Evolutionary conservation across 768 basidiomycete species (phyloP), one percentile per base, ranked within the genome.

Genomic region (Rhodotorula paludigena): DNA sequence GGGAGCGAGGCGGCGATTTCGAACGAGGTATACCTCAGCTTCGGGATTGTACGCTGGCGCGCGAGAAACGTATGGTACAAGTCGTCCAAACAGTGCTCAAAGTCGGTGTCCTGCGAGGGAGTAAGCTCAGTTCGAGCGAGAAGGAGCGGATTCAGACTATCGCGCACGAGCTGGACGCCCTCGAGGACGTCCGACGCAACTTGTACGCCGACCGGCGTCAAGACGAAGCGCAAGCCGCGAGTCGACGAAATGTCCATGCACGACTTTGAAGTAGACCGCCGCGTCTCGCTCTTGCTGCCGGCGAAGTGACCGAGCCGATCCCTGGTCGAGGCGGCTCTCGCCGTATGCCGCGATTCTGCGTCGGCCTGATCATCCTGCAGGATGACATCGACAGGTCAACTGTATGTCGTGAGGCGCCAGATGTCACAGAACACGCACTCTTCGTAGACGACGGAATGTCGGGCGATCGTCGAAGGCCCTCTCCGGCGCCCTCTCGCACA

Each of bases 11-110:
- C 52, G 12, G 23, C 23, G 36, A 64, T 1, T 32, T 59, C 57
- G 63, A 62, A 30, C 5, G 38, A 21, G 41, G 9, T 20, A 35
- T 42, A 60, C 14, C 58, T 38, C 15, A 45, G 30, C 32, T 30
- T 36, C 7, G 57, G 35, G 32, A 55, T 10, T 3, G 45, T 32
- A 35, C 35, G 28, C 28, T 60, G 51, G 15, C 45, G 23, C 25
- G 20, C 42, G 42, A 65, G 53, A 59, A 41, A 69, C n/a, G 21
- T 51, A 20, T 28, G 28, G 48, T 61, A 54, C 16, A 66, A 36
- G 25, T 62, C 66, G 45, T 72, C 71, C 10, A 72, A 42, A 41
- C 54, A 59, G 48, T 62, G 71, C n/a, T 72, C 71, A 15, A 60
- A 28, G 45, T 64, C 44, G n/a, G 7, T 25, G 45, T 68, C 60